phyloP scores from a whole-genome alignment of 2,329 filamentous ascomycete genomes.

The Ophidiomyces ophidiicola region DNA sequence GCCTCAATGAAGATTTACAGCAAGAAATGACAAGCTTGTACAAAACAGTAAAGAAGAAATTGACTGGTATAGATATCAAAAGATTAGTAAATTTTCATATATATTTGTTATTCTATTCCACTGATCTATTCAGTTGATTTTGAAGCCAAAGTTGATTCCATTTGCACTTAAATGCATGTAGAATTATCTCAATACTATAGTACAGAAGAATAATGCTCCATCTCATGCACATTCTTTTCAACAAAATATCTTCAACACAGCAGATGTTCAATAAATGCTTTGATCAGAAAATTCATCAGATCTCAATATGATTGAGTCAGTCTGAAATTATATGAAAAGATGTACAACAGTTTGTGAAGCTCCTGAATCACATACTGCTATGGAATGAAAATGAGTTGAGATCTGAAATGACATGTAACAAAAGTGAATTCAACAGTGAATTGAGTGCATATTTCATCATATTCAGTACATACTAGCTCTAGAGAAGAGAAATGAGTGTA shows the following conservation, averaged over 20 bases:
- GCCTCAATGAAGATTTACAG: conserved; percentile 14
- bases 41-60: conserved; percentile 13
- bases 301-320: conserved; percentile 11
- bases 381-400: conserved; percentile 5
- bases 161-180: conserved; percentile 15
- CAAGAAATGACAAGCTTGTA: conserved; percentile 14
- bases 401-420: conserved; percentile 12
- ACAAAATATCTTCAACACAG: conserved; percentile 6
- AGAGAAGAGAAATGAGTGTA: neutral
- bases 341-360: conserved; percentile 10
- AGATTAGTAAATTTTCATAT: conserved; percentile 16
- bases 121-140: conserved; percentile 10
- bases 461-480: neutral
- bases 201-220: conserved; percentile 18
- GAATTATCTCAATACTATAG: conserved; percentile 14
- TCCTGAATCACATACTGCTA: neutral
- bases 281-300: conserved; percentile 12
- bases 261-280: conserved; percentile 9
- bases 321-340: conserved; percentile 12
- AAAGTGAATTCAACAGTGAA: conserved; percentile 14
- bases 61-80: no score
- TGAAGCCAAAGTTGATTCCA: conserved; percentile 16
- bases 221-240: conserved; percentile 12
- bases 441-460: conserved; percentile 13
- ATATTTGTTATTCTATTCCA: conserved; percentile 2